Evolutionary conservation across 2,329 filamentous ascomycete species (phyloP).

Genomic region (Pseudonectria foliicola): DNA sequence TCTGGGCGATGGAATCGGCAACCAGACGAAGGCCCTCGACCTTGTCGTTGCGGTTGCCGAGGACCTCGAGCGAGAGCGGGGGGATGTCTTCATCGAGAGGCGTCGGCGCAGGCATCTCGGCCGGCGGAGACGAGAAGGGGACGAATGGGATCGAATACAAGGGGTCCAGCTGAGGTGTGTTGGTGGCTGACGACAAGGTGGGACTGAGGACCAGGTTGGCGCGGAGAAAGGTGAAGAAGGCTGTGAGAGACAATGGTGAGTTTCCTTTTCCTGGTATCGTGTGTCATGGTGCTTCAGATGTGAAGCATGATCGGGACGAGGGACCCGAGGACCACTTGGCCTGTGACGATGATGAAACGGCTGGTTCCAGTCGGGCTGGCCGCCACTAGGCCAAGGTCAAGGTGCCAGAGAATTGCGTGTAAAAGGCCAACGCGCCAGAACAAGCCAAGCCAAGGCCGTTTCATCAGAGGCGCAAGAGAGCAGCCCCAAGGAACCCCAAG

Average conservation of each 20-base stretch:
- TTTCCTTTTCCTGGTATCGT: too few relatives aligned
- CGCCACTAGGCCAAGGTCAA: too few relatives aligned
- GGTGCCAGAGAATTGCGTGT: too few relatives aligned
- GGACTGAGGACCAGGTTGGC: conserved; percentile 69
- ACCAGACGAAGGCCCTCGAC: conserved; percentile 64
- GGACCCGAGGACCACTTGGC: too few relatives aligned
- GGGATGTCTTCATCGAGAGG: conserved; percentile 46
- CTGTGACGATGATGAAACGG: too few relatives aligned
- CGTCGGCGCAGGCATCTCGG: conserved; percentile 33
- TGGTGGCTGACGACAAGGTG: conserved; percentile 55
- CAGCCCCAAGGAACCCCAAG: too few relatives aligned
- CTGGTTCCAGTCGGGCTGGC: too few relatives aligned
- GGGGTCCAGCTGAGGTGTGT: conserved; percentile 57
- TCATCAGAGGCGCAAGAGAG: too few relatives aligned
- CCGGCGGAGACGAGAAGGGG: conserved; percentile 49
- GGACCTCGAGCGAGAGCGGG: conserved; percentile 54
- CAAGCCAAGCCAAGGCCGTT: too few relatives aligned
- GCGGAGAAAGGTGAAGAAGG: conserved; percentile 75
- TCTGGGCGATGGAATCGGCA: conserved; percentile 76
- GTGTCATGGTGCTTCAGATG: not conserved
- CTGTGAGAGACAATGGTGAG: conserved; percentile 36
- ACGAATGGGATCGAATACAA: conserved; percentile 30
- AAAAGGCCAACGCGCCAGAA: too few relatives aligned
- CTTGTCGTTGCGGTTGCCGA: conserved; percentile 51
- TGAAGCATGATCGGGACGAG: too few relatives aligned